Evolutionary conservation across 495 filamentous ascomycete species (phyloP), one percentile per base, ranked within the genome.

Genomic region (Podospora pseudocomata): DNA sequence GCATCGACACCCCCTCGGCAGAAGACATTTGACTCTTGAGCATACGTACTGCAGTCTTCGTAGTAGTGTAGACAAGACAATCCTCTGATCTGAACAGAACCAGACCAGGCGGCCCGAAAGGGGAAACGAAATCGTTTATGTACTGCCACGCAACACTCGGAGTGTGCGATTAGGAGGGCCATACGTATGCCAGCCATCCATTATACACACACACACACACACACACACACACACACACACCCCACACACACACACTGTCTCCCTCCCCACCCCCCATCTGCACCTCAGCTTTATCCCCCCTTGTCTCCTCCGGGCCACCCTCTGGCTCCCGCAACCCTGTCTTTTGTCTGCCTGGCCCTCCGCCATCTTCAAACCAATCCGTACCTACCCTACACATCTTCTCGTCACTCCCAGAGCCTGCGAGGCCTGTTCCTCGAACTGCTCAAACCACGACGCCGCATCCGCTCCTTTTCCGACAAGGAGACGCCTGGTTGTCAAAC

Each of bases 281-380:
- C 58, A 65, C 55, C 69, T 71, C 72, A 73, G 69, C 74, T 76
- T 75, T 73, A 76, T 75, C 70, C 71, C 67, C 69, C 69, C 58
- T 66, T 19, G 30, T 59, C 57, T 67, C 55, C 19, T 63, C 70
- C 60, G 67, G 65, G 67, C 69, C 65, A 67, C 66, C 61, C 28
- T 26, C 70, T 64, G 59, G 59, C 64, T 60, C 34, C 57, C 56
- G 65, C 65, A 67, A 60, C 32, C 69, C 60, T 67, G 57, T 64
- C 56, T 58, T 58, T 26, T 58, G 55, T 20, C 26, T 64, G 65
- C 65, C 60, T 54, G 62, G 49, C 57, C 65, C 30, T 66, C 54
- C 28, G 60, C 32, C 20, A 62, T 53, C 66, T 28, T 26, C 59
- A 18, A 28, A 26, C 27, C 59, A 26, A 28, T 32, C 61, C 20